Evolutionary conservation across 2,329 filamentous ascomycete genomes (phyloP).

Genomic region (Chrysosporium queenslandicum): DNA sequence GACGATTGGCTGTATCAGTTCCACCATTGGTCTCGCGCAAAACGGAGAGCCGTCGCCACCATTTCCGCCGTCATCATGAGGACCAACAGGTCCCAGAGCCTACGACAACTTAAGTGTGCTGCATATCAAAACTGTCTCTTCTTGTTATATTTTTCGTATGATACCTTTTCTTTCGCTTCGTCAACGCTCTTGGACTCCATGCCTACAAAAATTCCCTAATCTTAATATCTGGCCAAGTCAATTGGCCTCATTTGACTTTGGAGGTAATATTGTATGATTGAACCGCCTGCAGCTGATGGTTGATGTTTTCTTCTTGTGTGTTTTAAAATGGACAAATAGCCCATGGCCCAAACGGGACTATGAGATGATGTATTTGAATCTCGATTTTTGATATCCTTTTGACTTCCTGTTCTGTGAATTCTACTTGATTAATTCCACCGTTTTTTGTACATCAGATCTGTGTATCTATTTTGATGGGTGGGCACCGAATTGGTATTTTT

Average conservation of each 20-base stretch:
- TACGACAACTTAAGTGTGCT: background rate
- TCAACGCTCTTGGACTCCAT: background rate
- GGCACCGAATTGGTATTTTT: background rate
- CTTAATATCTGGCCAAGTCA: background rate
- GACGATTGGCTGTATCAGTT: background rate
- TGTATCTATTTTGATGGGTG: too few species aligned
- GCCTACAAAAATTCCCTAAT: background rate
- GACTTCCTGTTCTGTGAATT: too few species aligned
- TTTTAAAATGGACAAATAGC: background rate
- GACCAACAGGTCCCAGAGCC: background rate
- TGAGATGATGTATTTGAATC: too few species aligned
- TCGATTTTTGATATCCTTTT: background rate
- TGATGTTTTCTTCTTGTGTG: background rate
- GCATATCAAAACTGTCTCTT: background rate
- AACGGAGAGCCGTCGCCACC: background rate
- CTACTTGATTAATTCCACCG: too few species aligned
- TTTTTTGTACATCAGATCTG: too few species aligned
- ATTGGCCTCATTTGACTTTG: background rate
- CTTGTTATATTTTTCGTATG: background rate
- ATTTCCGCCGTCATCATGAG: slow-evolving; percentile 1
- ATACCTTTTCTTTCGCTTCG: background rate
- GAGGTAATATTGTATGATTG: background rate
- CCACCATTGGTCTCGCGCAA: background rate
- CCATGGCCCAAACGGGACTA: too few species aligned
- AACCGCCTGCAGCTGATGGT: background rate